phyloP scores from a whole-genome alignment of 495 filamentous ascomycete species.

The Penicillium daleae region DNA sequence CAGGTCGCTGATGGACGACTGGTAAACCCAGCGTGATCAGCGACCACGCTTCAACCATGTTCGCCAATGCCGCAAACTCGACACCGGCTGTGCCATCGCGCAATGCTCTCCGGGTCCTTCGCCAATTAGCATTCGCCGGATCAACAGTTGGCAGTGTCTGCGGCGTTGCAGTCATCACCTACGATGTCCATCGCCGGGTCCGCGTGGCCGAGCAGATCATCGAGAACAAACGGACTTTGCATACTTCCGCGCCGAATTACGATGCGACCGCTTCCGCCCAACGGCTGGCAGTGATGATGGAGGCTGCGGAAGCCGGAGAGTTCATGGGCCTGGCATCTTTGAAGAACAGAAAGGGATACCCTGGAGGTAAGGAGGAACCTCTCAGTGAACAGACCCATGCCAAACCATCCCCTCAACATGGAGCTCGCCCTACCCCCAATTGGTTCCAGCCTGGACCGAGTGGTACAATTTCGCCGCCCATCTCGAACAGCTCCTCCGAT shows the following conservation, averaged over 20 bases:
- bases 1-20: slow-evolving; percentile 26
- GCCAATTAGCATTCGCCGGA: slow-evolving; percentile 47
- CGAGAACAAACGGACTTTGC: slow-evolving; percentile 49
- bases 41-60: slow-evolving; percentile 39
- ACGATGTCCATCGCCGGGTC: slow-evolving; percentile 48
- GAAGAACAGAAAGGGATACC: slow-evolving; percentile 27
- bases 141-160: slow-evolving; percentile 48
- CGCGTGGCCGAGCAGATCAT: slow-evolving; percentile 47
- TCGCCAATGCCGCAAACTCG: slow-evolving; percentile 35
- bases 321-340: slow-evolving; percentile 45
- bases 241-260: slow-evolving; percentile 49
- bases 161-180: slow-evolving; percentile 45
- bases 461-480: neutral
- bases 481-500: neutral
- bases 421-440: neutral
- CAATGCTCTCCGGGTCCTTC: slow-evolving; percentile 51
- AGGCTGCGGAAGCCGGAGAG: slow-evolving; percentile 48
- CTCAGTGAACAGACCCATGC: neutral
- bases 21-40: slow-evolving; percentile 30
- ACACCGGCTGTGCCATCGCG: slow-evolving; percentile 46
- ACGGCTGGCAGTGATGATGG: slow-evolving; percentile 45
- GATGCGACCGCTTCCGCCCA: slow-evolving; percentile 48
- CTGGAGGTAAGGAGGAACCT: neutral
- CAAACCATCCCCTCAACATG: neutral
- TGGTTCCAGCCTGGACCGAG: slow-evolving; percentile 4